These are phyloP conservation scores for Curvularia lunata DNA, from an alignment of 2,329 filamentous ascomycete species.

Conservation along the genomic window DNA sequence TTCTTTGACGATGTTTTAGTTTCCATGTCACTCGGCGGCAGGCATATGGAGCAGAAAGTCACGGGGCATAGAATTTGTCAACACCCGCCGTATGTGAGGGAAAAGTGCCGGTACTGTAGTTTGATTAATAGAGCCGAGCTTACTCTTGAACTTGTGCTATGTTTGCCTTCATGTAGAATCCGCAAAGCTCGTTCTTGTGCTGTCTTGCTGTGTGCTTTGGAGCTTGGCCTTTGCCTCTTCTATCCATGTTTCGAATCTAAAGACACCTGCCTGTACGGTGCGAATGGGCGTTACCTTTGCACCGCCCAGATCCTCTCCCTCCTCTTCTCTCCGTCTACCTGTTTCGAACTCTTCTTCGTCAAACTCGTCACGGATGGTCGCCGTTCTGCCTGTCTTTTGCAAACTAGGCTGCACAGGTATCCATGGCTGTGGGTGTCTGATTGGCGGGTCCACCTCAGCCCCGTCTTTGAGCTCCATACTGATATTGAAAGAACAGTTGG, in stretches of 20 bases:
- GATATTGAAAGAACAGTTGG: constrained; percentile 75
- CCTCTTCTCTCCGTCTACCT: constrained; percentile 23
- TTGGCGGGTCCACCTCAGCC: constrained; percentile 55
- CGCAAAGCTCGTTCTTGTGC: constrained; percentile 27
- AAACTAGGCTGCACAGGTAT: constrained; percentile 63
- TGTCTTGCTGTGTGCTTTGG: constrained; percentile 26
- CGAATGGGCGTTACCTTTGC: constrained; percentile 66
- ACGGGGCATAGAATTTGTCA: not conserved
- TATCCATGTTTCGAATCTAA: constrained; percentile 72
- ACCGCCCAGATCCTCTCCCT: constrained; percentile 55
- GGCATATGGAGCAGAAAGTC: not conserved
- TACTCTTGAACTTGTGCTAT: not conserved
- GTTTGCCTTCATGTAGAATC: constrained; percentile 17
- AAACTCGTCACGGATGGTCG: constrained; percentile 20
- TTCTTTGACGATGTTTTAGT: not conserved
- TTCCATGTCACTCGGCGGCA: not conserved
- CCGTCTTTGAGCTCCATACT: constrained; percentile 73
- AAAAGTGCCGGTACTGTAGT: not conserved
- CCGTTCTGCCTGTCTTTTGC: constrained; percentile 44
- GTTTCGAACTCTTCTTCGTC: constrained; percentile 21
- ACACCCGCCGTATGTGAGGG: not conserved
- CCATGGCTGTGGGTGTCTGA: constrained; percentile 63
- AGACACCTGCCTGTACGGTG: constrained; percentile 68
- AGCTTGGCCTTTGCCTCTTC: constrained; percentile 66
- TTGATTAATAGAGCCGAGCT: not conserved